Evolutionary conservation across 1,284 basidiomycete species (phyloP), one percentile per base, ranked within the genome.

Genomic region (Flammula alnicola): DNA sequence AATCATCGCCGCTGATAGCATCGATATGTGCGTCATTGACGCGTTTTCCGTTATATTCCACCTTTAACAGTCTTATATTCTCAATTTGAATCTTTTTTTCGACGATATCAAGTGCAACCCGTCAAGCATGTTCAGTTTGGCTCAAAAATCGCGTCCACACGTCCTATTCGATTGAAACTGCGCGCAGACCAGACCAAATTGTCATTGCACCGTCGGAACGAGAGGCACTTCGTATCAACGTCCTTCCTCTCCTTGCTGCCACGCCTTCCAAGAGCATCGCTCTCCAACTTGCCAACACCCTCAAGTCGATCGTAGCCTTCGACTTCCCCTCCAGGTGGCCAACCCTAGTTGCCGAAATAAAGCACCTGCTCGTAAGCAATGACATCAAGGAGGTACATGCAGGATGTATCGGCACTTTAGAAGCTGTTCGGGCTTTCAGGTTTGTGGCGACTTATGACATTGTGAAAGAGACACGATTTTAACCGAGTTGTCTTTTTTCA

Each of bases 241-340:
- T 93, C 50, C 70, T 93, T 5, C 83, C 76, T 2, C 73, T 93
- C 19, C 80, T 94, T 36, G 80, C 88, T 0, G 70, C 75, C 0
- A 83, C 86, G 0, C 81, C 86, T 0, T 81, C 81, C 5, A 77
- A 85, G n/a, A 71, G 71, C 50, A 83, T 93, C 62, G 85, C 86
- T 1, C 73, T 87, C 5, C 91, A 93, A 67, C 78, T 94, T 32
- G 83, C 82, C 2, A 81, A 77, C 40, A 80, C 81, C 1, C 76
- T 93, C 62, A 88, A 89, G 63, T 80, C 78, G 29, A 73, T 92
- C 47, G 78, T 92, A 42, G 73, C 80, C 4, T 74, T 80, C 57
- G 91, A 94, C 67, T 91, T 87, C 60, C 90, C 91, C 0, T 79
- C 83, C 2, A 72, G 78, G 35, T 94, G 91, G 91, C 79, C 86